Evolutionary conservation across 352 stramenopile genomes (phyloP), one percentile per base, ranked within the genome.

Genomic region (Pilasporangium apinafurcum): DNA sequence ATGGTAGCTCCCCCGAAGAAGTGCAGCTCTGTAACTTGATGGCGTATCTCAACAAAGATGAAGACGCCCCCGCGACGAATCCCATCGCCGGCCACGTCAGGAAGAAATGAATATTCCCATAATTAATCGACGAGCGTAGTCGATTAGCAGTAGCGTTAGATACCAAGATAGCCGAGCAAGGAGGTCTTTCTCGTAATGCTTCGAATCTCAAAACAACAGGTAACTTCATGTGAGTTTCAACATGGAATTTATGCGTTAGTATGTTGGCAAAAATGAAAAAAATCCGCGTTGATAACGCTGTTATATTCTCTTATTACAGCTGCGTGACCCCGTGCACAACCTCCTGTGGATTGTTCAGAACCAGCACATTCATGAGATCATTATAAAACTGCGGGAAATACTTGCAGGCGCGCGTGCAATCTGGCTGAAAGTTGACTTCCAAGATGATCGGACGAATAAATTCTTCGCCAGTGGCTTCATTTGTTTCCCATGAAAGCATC

Each of bases 1-100:
- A 66, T 16, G 76, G 74, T 24, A 81, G 65, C 48, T 81, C 76
- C 34, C 53, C 55, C 27, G 79, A 92, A 42, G 79, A 92, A 50
- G 65, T 69, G 33, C 45, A 83, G 51, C 56, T 92, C n/a, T 80
- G 77, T 42, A 68, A 72, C 25, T 62, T 89, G 32, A 88, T 89
- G 76, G 68, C 70, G 10, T 83, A 69, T 24, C 55, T 86, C 18
- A 92, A 92, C 51, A 67, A 80, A 37, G 74, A 86, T 10, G 65
- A 61, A 7, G 63, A 52, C n/a, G 63, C 70, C 8, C 57, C 69
- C 2, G 60, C 63, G 33, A 65, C 47, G 8, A 86, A 89, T 48
- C 73, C 77, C 24, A 63, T 88, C 33, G 67, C 58, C 35, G 56
- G 65, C 42, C 58, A 75, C 37, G 42, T 77, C 22, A 62, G 58